phyloP scores from a whole-genome alignment of 371 early-diverging fungal genomes.

The Rhizoclosmatium hyalinum region DNA sequence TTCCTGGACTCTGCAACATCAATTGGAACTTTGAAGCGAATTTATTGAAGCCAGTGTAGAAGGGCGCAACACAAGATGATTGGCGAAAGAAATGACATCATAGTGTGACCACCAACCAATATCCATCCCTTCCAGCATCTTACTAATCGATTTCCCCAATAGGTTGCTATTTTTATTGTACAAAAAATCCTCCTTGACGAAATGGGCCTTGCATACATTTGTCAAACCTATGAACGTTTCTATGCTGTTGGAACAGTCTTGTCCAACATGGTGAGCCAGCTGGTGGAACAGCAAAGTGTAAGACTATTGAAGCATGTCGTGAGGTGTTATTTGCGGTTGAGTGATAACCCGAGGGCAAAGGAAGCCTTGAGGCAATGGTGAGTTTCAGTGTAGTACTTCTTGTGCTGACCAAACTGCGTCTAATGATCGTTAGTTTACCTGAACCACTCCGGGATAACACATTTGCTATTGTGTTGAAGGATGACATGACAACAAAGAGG shows the following conservation, averaged over 20 bases:
- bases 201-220: slow-evolving; percentile 95
- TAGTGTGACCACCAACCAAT: background rate
- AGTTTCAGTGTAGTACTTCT: background rate
- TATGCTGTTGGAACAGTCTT: slow-evolving; percentile 96
- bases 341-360: slow-evolving; percentile 89
- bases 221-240: slow-evolving; percentile 97
- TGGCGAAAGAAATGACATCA: background rate
- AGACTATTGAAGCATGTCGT: slow-evolving; percentile 94
- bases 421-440: slow-evolving; percentile 63
- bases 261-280: slow-evolving; percentile 91
- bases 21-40: too few species aligned
- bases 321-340: slow-evolving; percentile 92
- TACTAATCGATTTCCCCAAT: slow-evolving; percentile 2
- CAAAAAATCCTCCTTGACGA: slow-evolving; percentile 95
- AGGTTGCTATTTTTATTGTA: slow-evolving; percentile 95
- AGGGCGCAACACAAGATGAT: too few species aligned
- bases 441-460: slow-evolving; percentile 82
- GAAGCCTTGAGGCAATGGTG: slow-evolving; percentile 84
- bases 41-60: too few species aligned
- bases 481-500: slow-evolving; percentile 81
- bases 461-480: slow-evolving; percentile 78
- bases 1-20: background rate
- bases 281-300: slow-evolving; percentile 84
- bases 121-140: background rate
- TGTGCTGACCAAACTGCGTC: background rate